Evolutionary conservation across 2,329 filamentous ascomycete genomes (phyloP).

Genomic region (Penicillium sp.): DNA sequence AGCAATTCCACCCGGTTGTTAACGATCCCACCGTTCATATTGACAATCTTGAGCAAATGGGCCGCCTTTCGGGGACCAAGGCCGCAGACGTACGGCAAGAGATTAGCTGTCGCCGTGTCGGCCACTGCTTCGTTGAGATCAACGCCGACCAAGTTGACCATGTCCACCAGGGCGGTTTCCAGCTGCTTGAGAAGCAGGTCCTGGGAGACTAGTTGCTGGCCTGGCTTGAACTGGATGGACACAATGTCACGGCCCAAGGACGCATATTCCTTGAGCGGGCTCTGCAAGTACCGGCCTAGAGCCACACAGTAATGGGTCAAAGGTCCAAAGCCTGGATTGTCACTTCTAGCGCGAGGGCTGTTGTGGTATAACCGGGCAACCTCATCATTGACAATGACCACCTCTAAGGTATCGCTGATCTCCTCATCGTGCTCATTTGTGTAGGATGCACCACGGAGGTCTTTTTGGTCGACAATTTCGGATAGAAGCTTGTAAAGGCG

Average conservation of each 20-base stretch:
- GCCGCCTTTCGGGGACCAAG: slow-evolving; percentile 86
- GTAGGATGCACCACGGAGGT: slow-evolving; percentile 70
- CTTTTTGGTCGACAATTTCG: slow-evolving; percentile 66
- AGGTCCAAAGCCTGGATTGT: slow-evolving; percentile 71
- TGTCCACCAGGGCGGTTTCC: slow-evolving; percentile 95
- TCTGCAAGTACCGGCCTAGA: slow-evolving; percentile 83
- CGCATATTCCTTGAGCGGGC: slow-evolving; percentile 92
- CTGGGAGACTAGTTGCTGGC: slow-evolving; percentile 76
- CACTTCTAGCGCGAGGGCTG: slow-evolving; percentile 65
- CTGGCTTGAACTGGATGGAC: slow-evolving; percentile 79
- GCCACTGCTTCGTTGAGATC: slow-evolving; percentile 85
- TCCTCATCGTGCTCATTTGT: slow-evolving; percentile 73
- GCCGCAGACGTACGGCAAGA: slow-evolving; percentile 83
- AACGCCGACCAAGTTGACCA: slow-evolving; percentile 92
- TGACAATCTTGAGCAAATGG: slow-evolving; percentile 77
- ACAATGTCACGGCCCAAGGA: slow-evolving; percentile 79
- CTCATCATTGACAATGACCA: slow-evolving; percentile 90
- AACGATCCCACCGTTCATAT: slow-evolving; percentile 78
- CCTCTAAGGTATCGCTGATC: slow-evolving; percentile 69
- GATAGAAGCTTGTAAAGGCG: slow-evolving; percentile 74
- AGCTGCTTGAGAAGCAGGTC: slow-evolving; percentile 79
- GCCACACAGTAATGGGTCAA: slow-evolving; percentile 83
- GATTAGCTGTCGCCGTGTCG: slow-evolving; percentile 71
- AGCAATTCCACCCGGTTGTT: slow-evolving; percentile 78
- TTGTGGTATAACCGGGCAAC: slow-evolving; percentile 94